A percentile compares a stretch with the other conserved stretches of the same genome.
phyloP scores from a whole-genome alignment of 306 rosid species.

The Cucumis melo region DNA sequence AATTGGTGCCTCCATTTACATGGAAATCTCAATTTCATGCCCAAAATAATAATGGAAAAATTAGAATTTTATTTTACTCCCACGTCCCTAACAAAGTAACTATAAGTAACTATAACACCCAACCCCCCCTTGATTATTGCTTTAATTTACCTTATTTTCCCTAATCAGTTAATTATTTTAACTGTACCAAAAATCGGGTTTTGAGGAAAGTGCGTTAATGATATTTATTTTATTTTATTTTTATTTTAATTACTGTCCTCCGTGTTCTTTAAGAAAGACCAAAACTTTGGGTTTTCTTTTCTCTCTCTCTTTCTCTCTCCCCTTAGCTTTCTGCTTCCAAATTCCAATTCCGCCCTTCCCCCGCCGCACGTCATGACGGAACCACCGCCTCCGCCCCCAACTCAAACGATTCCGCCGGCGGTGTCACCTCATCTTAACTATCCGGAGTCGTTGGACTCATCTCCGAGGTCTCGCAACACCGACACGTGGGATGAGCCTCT shows the following conservation, averaged over 20 bases:
- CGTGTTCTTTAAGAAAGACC: slow-evolving; percentile 4
- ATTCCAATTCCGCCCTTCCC: neutral
- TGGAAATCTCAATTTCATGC: neutral
- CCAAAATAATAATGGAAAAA: neutral
- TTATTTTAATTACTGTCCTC: slow-evolving; percentile 2
- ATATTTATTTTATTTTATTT: neutral
- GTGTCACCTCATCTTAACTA: slow-evolving; percentile 30
- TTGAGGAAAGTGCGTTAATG: neutral
- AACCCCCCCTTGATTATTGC: neutral
- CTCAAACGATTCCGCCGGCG: slow-evolving; percentile 16
- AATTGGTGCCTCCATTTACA: neutral
- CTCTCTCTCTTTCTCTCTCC: slow-evolving; percentile 3
- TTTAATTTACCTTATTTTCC: neutral
- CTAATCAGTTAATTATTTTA: neutral
- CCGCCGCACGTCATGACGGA: slow-evolving; percentile 23
- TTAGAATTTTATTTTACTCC: neutral
- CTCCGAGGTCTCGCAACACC: slow-evolving; percentile 73
- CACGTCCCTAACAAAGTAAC: neutral
- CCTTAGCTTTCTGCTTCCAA: neutral
- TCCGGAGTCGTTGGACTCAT: slow-evolving; percentile 64
- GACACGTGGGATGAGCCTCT: slow-evolving; percentile 75
- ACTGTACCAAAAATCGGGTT: neutral
- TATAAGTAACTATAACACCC: neutral
- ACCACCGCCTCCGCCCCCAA: slow-evolving; percentile 14
- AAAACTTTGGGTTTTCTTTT: neutral